phyloP scores from a whole-genome alignment of 2,329 filamentous ascomycete genomes.

The Fusarium xylarioides region DNA sequence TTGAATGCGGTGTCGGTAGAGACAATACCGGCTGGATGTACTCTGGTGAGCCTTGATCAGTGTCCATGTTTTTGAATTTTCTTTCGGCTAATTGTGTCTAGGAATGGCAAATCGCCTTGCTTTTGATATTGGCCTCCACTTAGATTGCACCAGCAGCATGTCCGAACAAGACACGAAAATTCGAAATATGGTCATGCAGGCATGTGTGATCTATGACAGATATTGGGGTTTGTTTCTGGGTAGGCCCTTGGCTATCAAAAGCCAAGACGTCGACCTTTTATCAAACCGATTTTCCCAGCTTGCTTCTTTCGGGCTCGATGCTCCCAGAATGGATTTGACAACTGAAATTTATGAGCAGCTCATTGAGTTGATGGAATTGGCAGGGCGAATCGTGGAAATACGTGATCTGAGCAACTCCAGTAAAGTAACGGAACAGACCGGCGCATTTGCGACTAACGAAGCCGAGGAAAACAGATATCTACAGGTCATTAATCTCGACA shows the following conservation, averaged over 20 bases:
- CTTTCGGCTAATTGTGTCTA: slow-evolving; percentile 9
- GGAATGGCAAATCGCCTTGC: slow-evolving; percentile 57
- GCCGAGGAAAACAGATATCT: slow-evolving; percentile 58
- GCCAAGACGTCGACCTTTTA: slow-evolving; percentile 58
- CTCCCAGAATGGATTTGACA: slow-evolving; percentile 23
- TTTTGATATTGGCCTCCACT: slow-evolving; percentile 60
- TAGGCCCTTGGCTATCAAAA: slow-evolving; percentile 63
- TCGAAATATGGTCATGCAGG: slow-evolving; percentile 60
- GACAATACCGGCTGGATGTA: slow-evolving; percentile 66
- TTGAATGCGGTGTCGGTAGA: slow-evolving; percentile 63
- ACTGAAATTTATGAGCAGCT: slow-evolving; percentile 60
- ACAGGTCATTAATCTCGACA: slow-evolving; percentile 60
- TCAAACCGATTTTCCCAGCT: slow-evolving; percentile 57
- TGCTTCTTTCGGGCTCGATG: slow-evolving; percentile 44
- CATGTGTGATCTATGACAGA: slow-evolving; percentile 63
- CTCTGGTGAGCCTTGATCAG: slow-evolving; percentile 50
- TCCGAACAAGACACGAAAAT: slow-evolving; percentile 57
- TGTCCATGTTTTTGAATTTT: neutral
- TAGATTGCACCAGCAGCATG: slow-evolving; percentile 54
- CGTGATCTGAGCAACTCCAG: slow-evolving; percentile 49
- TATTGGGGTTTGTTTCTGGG: slow-evolving; percentile 66
- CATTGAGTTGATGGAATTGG: slow-evolving; percentile 65
- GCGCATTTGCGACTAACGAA: slow-evolving; percentile 44
- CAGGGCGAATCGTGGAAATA: slow-evolving; percentile 60
- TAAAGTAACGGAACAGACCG: slow-evolving; percentile 44